Evolutionary conservation across 2,329 filamentous ascomycete species (phyloP), one percentile per base, ranked within the genome.

Genomic region (Ascochyta rabiei): DNA sequence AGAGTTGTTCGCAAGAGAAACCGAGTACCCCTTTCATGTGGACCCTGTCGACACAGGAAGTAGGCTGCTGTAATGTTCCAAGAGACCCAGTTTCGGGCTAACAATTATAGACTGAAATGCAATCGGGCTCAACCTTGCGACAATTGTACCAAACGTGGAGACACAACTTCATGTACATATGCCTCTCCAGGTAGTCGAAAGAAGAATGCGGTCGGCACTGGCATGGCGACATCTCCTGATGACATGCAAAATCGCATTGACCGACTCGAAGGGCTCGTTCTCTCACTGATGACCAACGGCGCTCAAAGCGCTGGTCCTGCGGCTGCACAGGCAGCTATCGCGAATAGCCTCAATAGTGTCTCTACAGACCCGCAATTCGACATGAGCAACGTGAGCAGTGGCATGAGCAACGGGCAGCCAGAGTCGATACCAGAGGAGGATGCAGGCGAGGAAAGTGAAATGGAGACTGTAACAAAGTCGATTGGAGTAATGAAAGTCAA

Each of bases 221-320:
- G 78, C 49, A 63, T 78, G 46, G 77, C 85, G 77, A 81, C 83
- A 52, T 81, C 84, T 65, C 91, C 93, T 44, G 93, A 96, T 82
- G 93, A 97, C 76, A 97, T 98, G 93, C 93, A 98, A 79, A 96
- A 96, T 72, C 89, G 95, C 74, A 98, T 98, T 78, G 93, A 98
- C 80, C 86, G 93, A 67, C 82, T 98, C 63, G 93, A 98, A 82
- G 89, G 90, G 66, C 80, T 98, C 74, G 93, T 98, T 57, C 78
- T 98, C 62, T 96, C 91, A 24, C 77, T 98, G 71, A 97, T 98
- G 93, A 93, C 93, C 70, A 93, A 90, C 74, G 91, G 91, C 53
- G 83, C 82, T n/a, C 81, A 84, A 61, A 82, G 84, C 49, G 81
- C 82, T 41, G 84, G 85, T 19, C 80, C 82, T 3, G 75, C 81